A percentile compares a stretch with the other conserved stretches of the same genome.
Evolutionary conservation across 306 rosid genomes (phyloP).

Genomic region (Vigna hirtella): DNA sequence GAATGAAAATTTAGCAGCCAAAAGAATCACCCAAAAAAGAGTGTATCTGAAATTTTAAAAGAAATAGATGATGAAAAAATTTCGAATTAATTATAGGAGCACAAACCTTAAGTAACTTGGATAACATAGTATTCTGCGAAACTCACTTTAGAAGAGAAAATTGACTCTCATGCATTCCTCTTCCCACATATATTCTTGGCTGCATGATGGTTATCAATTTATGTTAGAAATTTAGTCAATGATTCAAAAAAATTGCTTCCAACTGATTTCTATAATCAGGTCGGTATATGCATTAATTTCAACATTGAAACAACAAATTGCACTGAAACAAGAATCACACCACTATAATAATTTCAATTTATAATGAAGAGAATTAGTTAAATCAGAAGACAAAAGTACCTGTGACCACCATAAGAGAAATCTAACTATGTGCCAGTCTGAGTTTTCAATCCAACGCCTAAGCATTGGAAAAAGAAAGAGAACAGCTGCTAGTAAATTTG

Average conservation of each 20-base stretch:
- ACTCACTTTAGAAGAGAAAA: constrained; percentile 91
- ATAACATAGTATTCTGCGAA: constrained; percentile 33
- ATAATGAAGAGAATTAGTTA: constrained; percentile 24
- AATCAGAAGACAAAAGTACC: constrained; percentile 56
- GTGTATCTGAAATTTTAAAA: constrained; percentile 78
- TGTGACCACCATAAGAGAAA: constrained; percentile 98
- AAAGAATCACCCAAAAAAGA: constrained; percentile 88
- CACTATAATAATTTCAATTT: constrained; percentile 13
- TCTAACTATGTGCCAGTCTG: constrained; percentile 92
- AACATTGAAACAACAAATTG: constrained; percentile 23
- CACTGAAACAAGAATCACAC: constrained; percentile 26
- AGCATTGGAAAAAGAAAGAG: constrained; percentile 92
- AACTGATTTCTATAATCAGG: constrained; percentile 27
- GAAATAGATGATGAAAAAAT: constrained; percentile 24
- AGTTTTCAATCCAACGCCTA: constrained; percentile 98
- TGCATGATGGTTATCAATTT: constrained; percentile 52
- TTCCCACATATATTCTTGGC: constrained; percentile 94
- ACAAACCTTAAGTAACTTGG: constrained; percentile 24
- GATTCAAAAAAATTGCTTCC: constrained; percentile 14
- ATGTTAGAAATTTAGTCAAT: constrained; percentile 28
- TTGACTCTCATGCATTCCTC: constrained; percentile 99
- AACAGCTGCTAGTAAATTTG: constrained; percentile 73
- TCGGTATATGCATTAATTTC: constrained; percentile 32
- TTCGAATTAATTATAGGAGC: constrained; percentile 41
- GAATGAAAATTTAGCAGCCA: constrained; percentile 74